Evolutionary conservation across 495 filamentous ascomycete genomes (phyloP), one percentile per base, ranked within the genome.

Genomic region (Penicillium coprophilum): DNA sequence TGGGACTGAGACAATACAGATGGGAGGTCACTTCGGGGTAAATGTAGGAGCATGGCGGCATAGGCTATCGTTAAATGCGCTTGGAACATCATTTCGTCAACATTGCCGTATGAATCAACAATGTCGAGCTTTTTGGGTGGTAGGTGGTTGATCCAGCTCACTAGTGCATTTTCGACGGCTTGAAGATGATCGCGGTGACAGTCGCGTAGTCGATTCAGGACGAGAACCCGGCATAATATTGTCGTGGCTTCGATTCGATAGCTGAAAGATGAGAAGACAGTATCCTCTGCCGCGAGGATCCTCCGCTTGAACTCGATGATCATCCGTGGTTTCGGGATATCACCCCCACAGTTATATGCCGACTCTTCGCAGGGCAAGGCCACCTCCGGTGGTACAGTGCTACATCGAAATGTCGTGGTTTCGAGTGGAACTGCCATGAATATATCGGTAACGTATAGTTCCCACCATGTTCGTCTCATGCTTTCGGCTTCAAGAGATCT

Each of bases 21-120:
- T 34, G 63, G 73, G 11, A 78, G 64, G 50, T 74, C 70, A 34
- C 72, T 76, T 8, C 75, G 67, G 4, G 75, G 72, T 2, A 77
- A 60, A 48, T 78, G 75, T 2, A 78, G 62, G 1, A 77, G 61
- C 68, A 78, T 77, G 0, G 71, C 63, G 7, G 75, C 75, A 57
- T 74, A 72, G 19, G 65, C 59, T 27, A 78, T 73, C 1, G 67
- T 75, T 23, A 68, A 55, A 27, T 78, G 75, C 8, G 75, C 74
- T 46, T 77, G 74, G 40, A 78, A 76, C 56, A 78, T 65, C 70
- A 78, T 78, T 50, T 78, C 75, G 39, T 78, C 75, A 15, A 78
- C 70, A 38, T 69, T 72, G 7, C 75, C 75, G 46, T 76, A 76
- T 19, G 64, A 64, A 53, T 77, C 73, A n/a, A 77, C 69, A 36